A percentile compares a stretch with the other conserved stretches of the same genome.
Evolutionary conservation across 805 yeast species (phyloP).

Genomic region (Pichia sporocuriosa): DNA sequence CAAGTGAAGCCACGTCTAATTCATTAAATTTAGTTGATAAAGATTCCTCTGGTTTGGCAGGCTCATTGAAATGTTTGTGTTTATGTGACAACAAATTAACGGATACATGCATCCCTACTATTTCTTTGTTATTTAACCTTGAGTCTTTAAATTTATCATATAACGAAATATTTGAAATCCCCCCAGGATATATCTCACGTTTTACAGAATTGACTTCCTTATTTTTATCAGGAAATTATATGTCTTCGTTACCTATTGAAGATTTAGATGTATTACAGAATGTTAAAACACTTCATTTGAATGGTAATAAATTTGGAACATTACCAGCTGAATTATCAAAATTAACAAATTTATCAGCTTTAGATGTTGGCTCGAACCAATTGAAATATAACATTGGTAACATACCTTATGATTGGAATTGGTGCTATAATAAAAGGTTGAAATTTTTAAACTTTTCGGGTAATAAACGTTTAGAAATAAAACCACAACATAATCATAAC

Average conservation of each 20-base stretch:
- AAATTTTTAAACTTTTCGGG: conserved; percentile 86
- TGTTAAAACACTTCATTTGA: conserved; percentile 58
- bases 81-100: conserved; percentile 79
- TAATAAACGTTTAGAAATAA: conserved; percentile 84
- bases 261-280: conserved; percentile 59
- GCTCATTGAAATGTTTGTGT: conserved; percentile 44
- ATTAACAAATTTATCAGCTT: conserved; percentile 51
- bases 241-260: conserved; percentile 78
- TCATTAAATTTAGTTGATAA: not conserved
- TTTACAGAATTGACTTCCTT: conserved; percentile 54
- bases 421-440: conserved; percentile 78
- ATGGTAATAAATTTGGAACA: conserved; percentile 79
- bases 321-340: conserved; percentile 84
- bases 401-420: conserved; percentile 96
- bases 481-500: conserved; percentile 45
- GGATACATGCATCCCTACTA: conserved; percentile 67
- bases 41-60: conserved; percentile 12
- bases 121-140: conserved; percentile 53
- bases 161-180: conserved; percentile 77
- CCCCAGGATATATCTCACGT: conserved; percentile 59
- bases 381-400: conserved; percentile 88
- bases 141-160: conserved; percentile 69
- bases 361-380: conserved; percentile 89
- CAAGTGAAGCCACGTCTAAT: conserved; percentile 12
- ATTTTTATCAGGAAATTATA: conserved; percentile 75